Base-by-base conservation (phyloP, 257 asterid species). In the Lycium ferocissimum region DNA sequence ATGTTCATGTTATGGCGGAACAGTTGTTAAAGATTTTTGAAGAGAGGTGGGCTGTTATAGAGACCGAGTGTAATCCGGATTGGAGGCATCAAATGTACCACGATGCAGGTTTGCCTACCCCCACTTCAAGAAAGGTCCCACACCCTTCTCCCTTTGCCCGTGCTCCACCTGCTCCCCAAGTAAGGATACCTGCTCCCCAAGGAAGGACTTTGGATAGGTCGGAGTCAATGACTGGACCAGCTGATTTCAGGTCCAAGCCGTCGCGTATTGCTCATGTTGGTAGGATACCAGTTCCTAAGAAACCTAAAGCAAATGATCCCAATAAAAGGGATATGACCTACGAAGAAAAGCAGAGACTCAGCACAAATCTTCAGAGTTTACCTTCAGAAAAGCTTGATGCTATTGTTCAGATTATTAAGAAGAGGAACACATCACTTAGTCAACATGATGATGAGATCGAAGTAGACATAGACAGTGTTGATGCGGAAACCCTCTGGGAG, bases 401-500 rank as follows among this genome's bases (percentile, higher is more conserved):
- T 54, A 58, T 86, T 86, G 88, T 86, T 75, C 88, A 83, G 59
- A 86, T 86, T 75, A 83, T 86, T 66, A 86, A 86, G 83, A 82
- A 66, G 84, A 86, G 88, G 63, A 83, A 72, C 81, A 13, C 86
- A 40, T 2, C 86, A 20, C 84, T 83, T 57, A 69, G 45, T 75
- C 88, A 86, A 76, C 71, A 73, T 54, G 78, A 45, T 83, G 88
- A 86, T 22, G 88, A 83, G 82, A 86, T 86, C 37, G 88, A 86
- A 83, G 73, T 86, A 51, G 88, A 86, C 61, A 86, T 86, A 9
- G 86, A 86, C 35, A 54, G n/a, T 83, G 84, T 86, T 51, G 86
- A 86, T 83, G 61, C 78, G 6, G 86, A 86, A 78, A 86, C 86
- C 35, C 84, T 86, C 4, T 86, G 86, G 88, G 88, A 86, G 80